Conservation (phyloP, 2,329 filamentous ascomycete genomes). For the Alternaria triticimaculans region DNA sequence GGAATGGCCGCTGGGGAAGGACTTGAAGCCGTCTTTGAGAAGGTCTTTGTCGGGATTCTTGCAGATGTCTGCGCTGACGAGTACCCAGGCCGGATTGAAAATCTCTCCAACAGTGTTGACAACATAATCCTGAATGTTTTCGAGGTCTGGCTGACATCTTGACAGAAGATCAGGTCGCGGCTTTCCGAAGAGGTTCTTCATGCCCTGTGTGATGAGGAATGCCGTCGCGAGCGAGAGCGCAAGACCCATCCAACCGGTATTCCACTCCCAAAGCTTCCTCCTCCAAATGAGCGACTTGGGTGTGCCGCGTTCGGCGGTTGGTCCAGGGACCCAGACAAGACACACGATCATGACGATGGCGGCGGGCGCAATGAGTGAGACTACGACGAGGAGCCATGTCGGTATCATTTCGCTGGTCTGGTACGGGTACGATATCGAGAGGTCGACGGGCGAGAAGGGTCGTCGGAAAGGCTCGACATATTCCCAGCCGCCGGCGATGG, state of each 20-base stretch:
- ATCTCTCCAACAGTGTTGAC: slow-evolving; percentile 14
- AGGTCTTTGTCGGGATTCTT: slow-evolving; percentile 64
- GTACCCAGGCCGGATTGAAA: slow-evolving; percentile 64
- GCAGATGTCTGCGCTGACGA: slow-evolving; percentile 83
- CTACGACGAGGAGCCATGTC: slow-evolving; percentile 68
- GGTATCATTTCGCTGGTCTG: slow-evolving; percentile 75
- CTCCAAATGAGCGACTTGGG: slow-evolving; percentile 73
- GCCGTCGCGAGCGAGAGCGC: slow-evolving; percentile 73
- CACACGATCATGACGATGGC: slow-evolving; percentile 72
- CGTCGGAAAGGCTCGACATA: slow-evolving; percentile 69
- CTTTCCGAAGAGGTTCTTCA: slow-evolving; percentile 77
- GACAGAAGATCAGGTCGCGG: slow-evolving; percentile 69
- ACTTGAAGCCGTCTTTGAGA: slow-evolving; percentile 83
- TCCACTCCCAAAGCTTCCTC: slow-evolving; percentile 89
- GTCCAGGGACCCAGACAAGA: slow-evolving; percentile 74
- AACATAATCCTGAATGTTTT: too few species aligned
- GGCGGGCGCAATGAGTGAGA: slow-evolving; percentile 69
- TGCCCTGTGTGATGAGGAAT: slow-evolving; percentile 82
- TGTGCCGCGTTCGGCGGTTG: slow-evolving; percentile 67
- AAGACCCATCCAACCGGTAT: slow-evolving; percentile 83
- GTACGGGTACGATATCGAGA: slow-evolving; percentile 80
- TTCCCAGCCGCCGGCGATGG: slow-evolving; percentile 66
- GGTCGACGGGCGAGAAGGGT: slow-evolving; percentile 75
- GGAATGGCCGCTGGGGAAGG: slow-evolving; percentile 80
- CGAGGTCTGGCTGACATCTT: slow-evolving; percentile 74